phyloP scores from a whole-genome alignment of 495 filamentous ascomycete genomes.

The Trichoderma orchidacearum region DNA sequence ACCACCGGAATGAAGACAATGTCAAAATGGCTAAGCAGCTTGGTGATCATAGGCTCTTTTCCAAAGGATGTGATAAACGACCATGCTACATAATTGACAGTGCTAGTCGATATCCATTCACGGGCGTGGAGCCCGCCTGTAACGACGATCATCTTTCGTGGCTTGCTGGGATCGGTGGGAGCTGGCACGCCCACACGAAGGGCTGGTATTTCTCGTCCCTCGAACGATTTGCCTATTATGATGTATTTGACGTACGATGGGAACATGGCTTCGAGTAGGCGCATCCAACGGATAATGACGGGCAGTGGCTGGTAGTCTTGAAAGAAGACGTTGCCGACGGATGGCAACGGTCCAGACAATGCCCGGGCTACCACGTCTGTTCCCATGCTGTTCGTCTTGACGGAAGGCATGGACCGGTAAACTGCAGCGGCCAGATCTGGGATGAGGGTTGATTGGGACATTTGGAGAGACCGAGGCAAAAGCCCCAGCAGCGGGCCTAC shows the following conservation, averaged over 20 bases:
- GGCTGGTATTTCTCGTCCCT: conserved; percentile 74
- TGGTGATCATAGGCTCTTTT: conserved; percentile 50
- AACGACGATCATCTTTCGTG: conserved; percentile 64
- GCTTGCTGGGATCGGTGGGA: conserved; percentile 20
- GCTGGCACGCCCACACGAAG: conserved; percentile 61
- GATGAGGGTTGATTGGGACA: conserved; percentile 61
- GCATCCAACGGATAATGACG: conserved; percentile 72
- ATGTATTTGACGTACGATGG: conserved; percentile 59
- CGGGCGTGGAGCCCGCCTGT: conserved; percentile 78
- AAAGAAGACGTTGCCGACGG: conserved; percentile 64
- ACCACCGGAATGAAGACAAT: conserved; percentile 79
- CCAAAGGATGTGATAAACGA: conserved; percentile 74
- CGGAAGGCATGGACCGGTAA: conserved; percentile 17
- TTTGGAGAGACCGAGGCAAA: conserved; percentile 61
- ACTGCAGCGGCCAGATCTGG: conserved; percentile 68
- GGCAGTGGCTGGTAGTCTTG: conserved; percentile 72
- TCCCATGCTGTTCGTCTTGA: not conserved
- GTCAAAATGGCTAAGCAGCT: conserved; percentile 64
- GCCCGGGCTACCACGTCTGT: not conserved
- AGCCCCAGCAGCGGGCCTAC: conserved; percentile 73
- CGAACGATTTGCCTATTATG: conserved; percentile 66
- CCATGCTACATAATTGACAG: conserved; percentile 83
- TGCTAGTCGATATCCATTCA: conserved; percentile 92
- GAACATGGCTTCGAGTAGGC: conserved; percentile 76
- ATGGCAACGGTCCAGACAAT: conserved; percentile 1